These are phyloP conservation scores for Primulina huaijiensis DNA, from an alignment of 257 asterid genomes.

Conservation along the genomic window DNA sequence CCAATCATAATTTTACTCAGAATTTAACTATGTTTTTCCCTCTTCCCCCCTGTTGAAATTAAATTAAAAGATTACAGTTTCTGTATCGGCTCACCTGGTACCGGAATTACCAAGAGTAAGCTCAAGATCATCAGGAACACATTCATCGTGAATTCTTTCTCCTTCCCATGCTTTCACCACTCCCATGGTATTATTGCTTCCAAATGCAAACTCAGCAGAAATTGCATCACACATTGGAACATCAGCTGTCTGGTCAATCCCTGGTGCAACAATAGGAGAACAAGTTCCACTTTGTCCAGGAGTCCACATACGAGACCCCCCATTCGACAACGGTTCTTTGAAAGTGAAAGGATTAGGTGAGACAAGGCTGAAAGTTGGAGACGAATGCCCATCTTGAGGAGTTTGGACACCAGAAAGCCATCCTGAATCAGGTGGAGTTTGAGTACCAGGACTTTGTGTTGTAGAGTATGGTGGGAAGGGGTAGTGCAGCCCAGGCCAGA, in stretches of 20 bases:
- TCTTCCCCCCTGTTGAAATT: background rate
- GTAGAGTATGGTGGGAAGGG: constrained; percentile 74
- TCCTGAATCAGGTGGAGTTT: constrained; percentile 84
- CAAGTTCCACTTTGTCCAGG: constrained; percentile 98
- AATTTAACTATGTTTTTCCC: background rate
- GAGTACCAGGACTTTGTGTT: constrained; percentile 79
- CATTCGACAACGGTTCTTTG: constrained; percentile 70
- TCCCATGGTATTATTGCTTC: constrained; percentile 52
- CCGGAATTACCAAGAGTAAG: constrained; percentile 87
- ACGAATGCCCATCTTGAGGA: constrained; percentile 78
- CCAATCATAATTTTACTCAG: constrained; percentile 11
- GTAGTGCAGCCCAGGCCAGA: constrained; percentile 68
- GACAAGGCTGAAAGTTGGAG: constrained; percentile 91
- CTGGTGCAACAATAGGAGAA: constrained; percentile 76
- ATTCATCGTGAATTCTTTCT: constrained; percentile 92
- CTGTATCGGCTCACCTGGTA: constrained; percentile 50
- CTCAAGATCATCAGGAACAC: constrained; percentile 90
- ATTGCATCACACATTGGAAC: constrained; percentile 88
- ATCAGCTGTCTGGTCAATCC: constrained; percentile 71
- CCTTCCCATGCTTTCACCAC: constrained; percentile 97
- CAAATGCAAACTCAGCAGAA: constrained; percentile 90
- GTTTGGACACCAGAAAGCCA: constrained; percentile 96
- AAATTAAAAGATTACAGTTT: background rate
- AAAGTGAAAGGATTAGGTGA: constrained; percentile 71
- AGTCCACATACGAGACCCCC: constrained; percentile 96